Evolutionary conservation across 345 rosid genomes (phyloP).

Genomic region (Gossypium thurberi): DNA sequence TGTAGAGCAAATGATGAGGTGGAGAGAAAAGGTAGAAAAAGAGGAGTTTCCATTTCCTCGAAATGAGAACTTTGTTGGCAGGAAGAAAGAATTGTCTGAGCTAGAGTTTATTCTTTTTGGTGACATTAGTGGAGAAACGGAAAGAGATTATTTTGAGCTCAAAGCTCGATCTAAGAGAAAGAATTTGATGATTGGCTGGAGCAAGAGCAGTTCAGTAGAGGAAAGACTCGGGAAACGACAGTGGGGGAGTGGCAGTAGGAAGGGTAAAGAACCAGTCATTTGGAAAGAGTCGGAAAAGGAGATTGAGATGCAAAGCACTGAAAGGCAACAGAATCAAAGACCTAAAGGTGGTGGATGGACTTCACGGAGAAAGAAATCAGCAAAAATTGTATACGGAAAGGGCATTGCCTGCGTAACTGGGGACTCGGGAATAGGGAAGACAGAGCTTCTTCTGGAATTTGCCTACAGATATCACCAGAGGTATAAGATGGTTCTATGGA

Average conservation of each 20-base stretch:
- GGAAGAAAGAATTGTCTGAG: constrained; percentile 89
- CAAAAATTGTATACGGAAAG: constrained; percentile 64
- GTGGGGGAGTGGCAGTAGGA: constrained; percentile 34
- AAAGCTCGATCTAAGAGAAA: constrained; percentile 78
- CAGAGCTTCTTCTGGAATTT: constrained; percentile 92
- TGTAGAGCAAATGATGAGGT: constrained; percentile 66
- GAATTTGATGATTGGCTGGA: constrained; percentile 65
- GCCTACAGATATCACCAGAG: constrained; percentile 80
- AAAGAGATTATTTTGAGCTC: constrained; percentile 77
- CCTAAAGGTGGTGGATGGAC: constrained; percentile 34
- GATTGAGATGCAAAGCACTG: constrained; percentile 74
- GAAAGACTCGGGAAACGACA: constrained; percentile 36
- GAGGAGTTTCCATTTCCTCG: constrained; percentile 88
- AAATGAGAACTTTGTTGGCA: constrained; percentile 72
- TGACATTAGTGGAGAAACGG: constrained; percentile 66
- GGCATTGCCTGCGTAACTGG: constrained; percentile 89
- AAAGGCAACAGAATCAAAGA: constrained; percentile 28
- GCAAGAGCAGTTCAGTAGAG: constrained; percentile 41
- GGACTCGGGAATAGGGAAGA: constrained; percentile 87
- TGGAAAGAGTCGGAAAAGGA: constrained; percentile 98
- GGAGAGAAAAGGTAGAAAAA: constrained; percentile 77
- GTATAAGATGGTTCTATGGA: constrained; percentile 94
- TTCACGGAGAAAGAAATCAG: constrained; percentile 59
- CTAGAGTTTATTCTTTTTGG: constrained; percentile 84
- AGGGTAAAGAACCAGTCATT: constrained; percentile 81